These are phyloP conservation scores for Salix purpurea DNA, from an alignment of 345 rosid species.

Conservation along the genomic window DNA sequence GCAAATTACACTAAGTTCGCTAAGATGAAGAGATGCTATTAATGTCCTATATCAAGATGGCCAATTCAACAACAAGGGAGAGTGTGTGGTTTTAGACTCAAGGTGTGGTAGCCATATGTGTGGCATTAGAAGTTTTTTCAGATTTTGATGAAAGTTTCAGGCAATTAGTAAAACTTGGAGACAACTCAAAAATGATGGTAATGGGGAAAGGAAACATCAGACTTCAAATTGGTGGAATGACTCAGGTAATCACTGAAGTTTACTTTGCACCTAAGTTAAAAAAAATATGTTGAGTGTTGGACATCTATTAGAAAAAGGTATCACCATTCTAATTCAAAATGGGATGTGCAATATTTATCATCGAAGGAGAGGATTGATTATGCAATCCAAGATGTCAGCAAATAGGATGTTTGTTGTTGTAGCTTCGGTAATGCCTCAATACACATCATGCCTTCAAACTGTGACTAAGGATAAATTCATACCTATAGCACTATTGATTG, in stretches of 20 bases:
- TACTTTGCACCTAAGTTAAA: neutral
- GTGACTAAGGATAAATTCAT: neutral
- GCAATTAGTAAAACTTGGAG: neutral
- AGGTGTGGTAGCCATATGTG: neutral
- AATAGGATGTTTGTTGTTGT: neutral
- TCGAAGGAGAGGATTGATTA: neutral
- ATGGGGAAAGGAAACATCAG: neutral
- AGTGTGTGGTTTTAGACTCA: neutral
- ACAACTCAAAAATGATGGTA: neutral
- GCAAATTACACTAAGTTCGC: neutral
- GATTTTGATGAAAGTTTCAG: neutral
- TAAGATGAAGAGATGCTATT: neutral
- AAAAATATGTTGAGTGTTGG: neutral
- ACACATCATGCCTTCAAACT: neutral
- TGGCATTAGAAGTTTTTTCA: neutral
- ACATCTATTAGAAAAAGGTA: neutral
- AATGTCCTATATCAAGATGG: neutral
- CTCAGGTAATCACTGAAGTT: neutral
- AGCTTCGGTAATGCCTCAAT: neutral
- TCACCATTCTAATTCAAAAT: neutral
- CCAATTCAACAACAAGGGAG: neutral
- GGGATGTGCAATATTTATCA: neutral
- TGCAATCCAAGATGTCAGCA: neutral
- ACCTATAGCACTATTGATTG: neutral
- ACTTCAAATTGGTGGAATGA: neutral